Conservation (phyloP, 345 rosid species). For the Salix suchowensis region DNA sequence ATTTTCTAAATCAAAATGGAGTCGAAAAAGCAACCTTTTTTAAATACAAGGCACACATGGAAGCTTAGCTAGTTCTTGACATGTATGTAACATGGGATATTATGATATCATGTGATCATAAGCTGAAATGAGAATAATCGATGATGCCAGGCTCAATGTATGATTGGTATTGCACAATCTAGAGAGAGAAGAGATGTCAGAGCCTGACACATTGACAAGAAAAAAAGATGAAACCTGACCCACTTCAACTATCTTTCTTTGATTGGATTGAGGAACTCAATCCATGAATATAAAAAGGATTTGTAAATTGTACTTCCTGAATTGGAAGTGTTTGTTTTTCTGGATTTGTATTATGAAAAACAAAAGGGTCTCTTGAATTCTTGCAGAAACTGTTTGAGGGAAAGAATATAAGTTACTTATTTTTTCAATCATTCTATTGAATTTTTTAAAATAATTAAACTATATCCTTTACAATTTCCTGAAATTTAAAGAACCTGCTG, state of each 20-base stretch:
- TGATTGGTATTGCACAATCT: slow-evolving; percentile 13
- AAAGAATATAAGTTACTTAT: not conserved
- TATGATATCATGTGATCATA: slow-evolving; percentile 1
- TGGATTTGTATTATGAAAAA: not conserved
- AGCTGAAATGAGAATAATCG: slow-evolving; percentile 14
- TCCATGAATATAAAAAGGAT: not conserved
- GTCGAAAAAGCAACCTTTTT: slow-evolving; percentile 19
- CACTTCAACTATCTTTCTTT: slow-evolving; percentile 19
- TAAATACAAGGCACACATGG: not conserved
- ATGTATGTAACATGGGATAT: slow-evolving; percentile 9
- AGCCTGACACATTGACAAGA: slow-evolving; percentile 19
- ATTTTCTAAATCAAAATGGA: slow-evolving; percentile 8
- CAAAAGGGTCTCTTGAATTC: slow-evolving; percentile 9
- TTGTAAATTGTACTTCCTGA: not conserved
- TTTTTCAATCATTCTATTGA: not conserved
- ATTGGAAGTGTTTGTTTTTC: not conserved
- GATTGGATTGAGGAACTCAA: slow-evolving; percentile 5
- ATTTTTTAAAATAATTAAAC: not conserved
- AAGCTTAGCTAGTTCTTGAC: not conserved
- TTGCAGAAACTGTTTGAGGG: slow-evolving; percentile 7
- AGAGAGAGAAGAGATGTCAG: slow-evolving; percentile 18
- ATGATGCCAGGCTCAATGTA: slow-evolving; percentile 24
- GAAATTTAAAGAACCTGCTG: not conserved
- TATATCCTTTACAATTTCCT: not conserved
- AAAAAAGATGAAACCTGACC: slow-evolving; percentile 12